These are phyloP conservation scores for Pestalotiopsis sp. DNA, from an alignment of 2,329 filamentous ascomycete genomes.

Conservation along the genomic window DNA sequence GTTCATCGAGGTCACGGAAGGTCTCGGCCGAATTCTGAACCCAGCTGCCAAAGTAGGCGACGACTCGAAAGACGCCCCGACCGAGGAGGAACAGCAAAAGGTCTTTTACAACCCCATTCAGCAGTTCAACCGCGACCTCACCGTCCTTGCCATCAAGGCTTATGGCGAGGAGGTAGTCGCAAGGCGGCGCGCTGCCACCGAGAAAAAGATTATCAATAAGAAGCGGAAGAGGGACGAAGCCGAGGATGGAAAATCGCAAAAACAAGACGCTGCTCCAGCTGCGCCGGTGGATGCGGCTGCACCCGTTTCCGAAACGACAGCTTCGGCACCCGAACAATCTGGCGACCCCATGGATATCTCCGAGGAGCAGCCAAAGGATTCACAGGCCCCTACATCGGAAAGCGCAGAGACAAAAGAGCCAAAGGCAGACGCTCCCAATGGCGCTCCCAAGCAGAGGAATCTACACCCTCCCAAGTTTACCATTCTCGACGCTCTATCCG, in stretches of 20 bases:
- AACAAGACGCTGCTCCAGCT: constrained; percentile 17
- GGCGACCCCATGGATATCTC: constrained; percentile 14
- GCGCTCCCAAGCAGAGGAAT: constrained; percentile 18
- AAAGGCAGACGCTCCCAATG: constrained; percentile 9
- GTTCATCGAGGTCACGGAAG: constrained; percentile 54
- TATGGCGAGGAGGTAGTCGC: constrained; percentile 72
- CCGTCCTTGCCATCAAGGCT: constrained; percentile 85
- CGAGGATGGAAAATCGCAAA: constrained; percentile 21
- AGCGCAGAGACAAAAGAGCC: neutral
- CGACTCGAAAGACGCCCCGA: constrained; percentile 31
- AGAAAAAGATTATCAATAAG: constrained; percentile 43
- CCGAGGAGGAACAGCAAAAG: constrained; percentile 65
- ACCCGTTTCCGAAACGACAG: neutral
- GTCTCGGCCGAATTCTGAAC: constrained; percentile 57
- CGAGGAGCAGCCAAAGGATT: constrained; percentile 4
- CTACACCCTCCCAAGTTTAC: constrained; percentile 57
- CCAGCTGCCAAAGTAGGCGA: constrained; percentile 40
- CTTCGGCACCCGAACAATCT: neutral
- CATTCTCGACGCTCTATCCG: constrained; percentile 94
- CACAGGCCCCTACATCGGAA: neutral
- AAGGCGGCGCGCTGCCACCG: constrained; percentile 42
- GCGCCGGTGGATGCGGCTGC: too few relatives aligned
- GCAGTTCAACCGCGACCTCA: constrained; percentile 96
- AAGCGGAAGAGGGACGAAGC: constrained; percentile 34
- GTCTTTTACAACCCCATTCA: constrained; percentile 99